Base-by-base conservation (phyloP, 441 rosid species). In the Eruca vesicaria region DNA sequence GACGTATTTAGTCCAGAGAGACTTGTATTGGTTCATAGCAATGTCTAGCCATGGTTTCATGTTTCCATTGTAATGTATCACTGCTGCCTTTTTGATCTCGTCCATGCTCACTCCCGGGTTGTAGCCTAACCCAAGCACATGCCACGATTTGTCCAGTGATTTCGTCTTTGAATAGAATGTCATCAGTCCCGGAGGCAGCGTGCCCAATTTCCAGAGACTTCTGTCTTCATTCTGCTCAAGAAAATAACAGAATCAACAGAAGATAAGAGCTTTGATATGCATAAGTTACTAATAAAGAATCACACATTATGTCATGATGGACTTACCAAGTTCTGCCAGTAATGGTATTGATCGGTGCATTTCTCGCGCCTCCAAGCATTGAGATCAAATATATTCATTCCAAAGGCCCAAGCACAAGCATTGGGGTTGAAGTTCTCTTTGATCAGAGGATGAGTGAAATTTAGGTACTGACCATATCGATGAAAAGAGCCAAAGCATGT, bases 1-100 rank as follows among this genome's bases (percentile, higher is more conserved):
- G 5, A 93, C 89, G 73, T 90, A 93, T 61, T 87, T 89, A 15
- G 94, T 93, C 97, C 97, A 93, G 12, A 88, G 90, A 79, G 83
- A 84, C 78, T 90, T 90, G 71, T 85, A 93, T 69, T 89, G 97
- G 80, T 91, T 91, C 91, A 93, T 82, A 7, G 94, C 98, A 66
- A 93, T 85, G 74, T 93, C 97, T 5, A 94, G 95, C 96, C 98
- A 94, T 32, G 98, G 98, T 82, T 94, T 91, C 97, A 91, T 91
- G 83, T 94, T 89, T 35, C 98, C 97, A 71, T 87, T 94, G 82
- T 84, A 94, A 76, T 94, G 98, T n/a, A 94, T 84, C 65, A 91
- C 93, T 9, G 96, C 96, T 65, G 97, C 97, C 5, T 86, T 90
- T 68, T 75, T 83, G 57, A 94, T 90, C 72, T 85, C 94, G 61